Evolutionary conservation across 495 filamentous ascomycete genomes (phyloP).

Genomic region (Aspergillus panamensis): DNA sequence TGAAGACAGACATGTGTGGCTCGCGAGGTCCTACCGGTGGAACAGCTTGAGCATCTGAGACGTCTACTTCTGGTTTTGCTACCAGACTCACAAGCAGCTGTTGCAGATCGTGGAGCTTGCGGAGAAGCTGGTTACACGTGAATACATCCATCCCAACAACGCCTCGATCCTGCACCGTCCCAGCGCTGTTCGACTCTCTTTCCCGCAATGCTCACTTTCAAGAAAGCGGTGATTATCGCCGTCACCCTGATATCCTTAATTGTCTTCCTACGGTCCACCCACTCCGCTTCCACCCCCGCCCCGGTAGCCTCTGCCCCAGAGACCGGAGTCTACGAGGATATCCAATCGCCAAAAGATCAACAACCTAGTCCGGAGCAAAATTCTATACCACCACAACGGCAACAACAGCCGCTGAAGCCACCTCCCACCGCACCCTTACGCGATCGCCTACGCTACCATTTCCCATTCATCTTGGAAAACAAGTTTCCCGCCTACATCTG

Average conservation of each 20-base stretch:
- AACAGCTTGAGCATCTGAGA: not conserved
- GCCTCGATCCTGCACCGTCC: slow-evolving; percentile 3
- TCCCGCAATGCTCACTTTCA: slow-evolving; percentile 61
- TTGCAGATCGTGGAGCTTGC: slow-evolving; percentile 16
- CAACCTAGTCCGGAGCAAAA: slow-evolving; percentile 20
- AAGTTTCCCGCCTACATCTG: slow-evolving; percentile 98
- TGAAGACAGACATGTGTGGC: slow-evolving; percentile 15
- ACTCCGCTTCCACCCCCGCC: slow-evolving; percentile 32
- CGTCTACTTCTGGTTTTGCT: not conserved
- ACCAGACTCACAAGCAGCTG: not conserved
- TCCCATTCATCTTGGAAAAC: slow-evolving; percentile 79
- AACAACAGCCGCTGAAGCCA: slow-evolving; percentile 40
- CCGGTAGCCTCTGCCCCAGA: slow-evolving; percentile 25
- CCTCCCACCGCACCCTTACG: slow-evolving; percentile 54
- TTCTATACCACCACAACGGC: slow-evolving; percentile 29
- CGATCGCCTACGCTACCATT: slow-evolving; percentile 87
- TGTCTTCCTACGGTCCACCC: slow-evolving; percentile 65
- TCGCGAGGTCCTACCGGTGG: slow-evolving; percentile 7
- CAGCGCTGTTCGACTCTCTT: not conserved
- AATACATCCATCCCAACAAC: not conserved
- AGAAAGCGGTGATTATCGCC: slow-evolving; percentile 66
- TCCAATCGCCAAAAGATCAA: slow-evolving; percentile 12
- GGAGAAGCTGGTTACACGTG: slow-evolving; percentile 6
- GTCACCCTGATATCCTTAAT: slow-evolving; percentile 65
- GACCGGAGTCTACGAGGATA: slow-evolving; percentile 2